Evolutionary conservation across 2,329 filamentous ascomycete genomes (phyloP).

Genomic region (Dendrostoma leiphaemia): DNA sequence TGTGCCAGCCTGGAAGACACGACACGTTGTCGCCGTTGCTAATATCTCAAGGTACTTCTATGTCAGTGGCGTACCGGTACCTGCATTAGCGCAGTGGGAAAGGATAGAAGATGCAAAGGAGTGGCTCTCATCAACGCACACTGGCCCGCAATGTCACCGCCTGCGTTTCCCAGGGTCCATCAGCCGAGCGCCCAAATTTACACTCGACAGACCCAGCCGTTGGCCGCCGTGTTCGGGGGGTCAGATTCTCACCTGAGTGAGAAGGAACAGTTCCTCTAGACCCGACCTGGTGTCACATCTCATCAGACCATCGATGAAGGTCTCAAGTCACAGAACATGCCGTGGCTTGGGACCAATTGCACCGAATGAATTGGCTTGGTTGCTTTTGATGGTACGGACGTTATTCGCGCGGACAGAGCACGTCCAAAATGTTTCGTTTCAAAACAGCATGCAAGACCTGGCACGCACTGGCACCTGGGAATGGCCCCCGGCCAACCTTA

Average conservation of each 20-base stretch:
- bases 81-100: constrained; percentile 8
- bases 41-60: neutral
- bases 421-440: constrained; percentile 1
- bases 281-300: neutral
- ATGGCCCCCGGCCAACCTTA: constrained; percentile 5
- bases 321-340: neutral
- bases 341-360: neutral
- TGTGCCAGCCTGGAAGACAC: too few species aligned
- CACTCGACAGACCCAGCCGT: neutral
- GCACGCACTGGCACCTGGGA: neutral
- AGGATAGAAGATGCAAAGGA: neutral
- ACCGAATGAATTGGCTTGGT: neutral
- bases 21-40: neutral
- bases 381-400: neutral
- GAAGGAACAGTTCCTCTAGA: neutral
- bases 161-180: neutral
- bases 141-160: neutral
- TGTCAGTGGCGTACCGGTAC: neutral
- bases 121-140: neutral
- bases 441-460: neutral
- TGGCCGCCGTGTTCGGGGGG: too few species aligned
- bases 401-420: neutral
- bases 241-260: too few species aligned
- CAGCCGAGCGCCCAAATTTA: neutral
- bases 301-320: neutral